Evolutionary conservation across 768 basidiomycete genomes (phyloP).

Genomic region (Suillus bovinus): DNA sequence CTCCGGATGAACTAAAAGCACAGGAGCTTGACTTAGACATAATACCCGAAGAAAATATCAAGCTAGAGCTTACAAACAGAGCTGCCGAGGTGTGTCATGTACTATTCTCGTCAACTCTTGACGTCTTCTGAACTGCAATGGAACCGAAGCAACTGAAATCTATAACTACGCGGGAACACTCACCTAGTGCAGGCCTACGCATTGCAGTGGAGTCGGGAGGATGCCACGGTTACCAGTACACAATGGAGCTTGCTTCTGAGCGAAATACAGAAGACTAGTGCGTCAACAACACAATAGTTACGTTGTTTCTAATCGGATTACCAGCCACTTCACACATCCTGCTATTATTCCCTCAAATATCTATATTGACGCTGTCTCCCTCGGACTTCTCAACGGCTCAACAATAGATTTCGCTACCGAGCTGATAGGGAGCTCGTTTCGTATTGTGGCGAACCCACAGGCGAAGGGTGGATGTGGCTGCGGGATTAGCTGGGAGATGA

Average conservation of each 20-base stretch:
- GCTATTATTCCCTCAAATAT: conserved; percentile 71
- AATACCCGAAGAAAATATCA: conserved; percentile 51
- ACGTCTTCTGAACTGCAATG: conserved; percentile 11
- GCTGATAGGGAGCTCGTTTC: conserved; percentile 91
- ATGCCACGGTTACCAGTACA: conserved; percentile 98
- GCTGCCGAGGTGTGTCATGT: conserved; percentile 64
- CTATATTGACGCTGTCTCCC: conserved; percentile 83
- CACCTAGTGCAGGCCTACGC: conserved; percentile 67
- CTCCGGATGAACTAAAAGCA: conserved; percentile 51
- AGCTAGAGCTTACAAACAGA: conserved; percentile 64
- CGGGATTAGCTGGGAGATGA: conserved; percentile 94
- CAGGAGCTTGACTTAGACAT: conserved; percentile 67
- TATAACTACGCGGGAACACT: conserved; percentile 66
- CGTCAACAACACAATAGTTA: conserved; percentile 30
- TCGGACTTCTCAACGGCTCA: conserved; percentile 83
- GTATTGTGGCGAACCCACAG: conserved; percentile 83
- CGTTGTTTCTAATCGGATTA: neutral
- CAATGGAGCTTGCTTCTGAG: conserved; percentile 73
- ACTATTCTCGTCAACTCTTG: neutral
- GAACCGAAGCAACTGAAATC: conserved; percentile 70
- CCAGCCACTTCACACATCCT: conserved; percentile 73
- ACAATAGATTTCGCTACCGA: conserved; percentile 92
- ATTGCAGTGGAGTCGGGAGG: conserved; percentile 92
- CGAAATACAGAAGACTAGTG: conserved; percentile 83
- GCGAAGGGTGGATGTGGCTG: conserved; percentile 94